Conservation (phyloP, 2,329 filamentous ascomycete species). For the Aspergillus sp. region DNA sequence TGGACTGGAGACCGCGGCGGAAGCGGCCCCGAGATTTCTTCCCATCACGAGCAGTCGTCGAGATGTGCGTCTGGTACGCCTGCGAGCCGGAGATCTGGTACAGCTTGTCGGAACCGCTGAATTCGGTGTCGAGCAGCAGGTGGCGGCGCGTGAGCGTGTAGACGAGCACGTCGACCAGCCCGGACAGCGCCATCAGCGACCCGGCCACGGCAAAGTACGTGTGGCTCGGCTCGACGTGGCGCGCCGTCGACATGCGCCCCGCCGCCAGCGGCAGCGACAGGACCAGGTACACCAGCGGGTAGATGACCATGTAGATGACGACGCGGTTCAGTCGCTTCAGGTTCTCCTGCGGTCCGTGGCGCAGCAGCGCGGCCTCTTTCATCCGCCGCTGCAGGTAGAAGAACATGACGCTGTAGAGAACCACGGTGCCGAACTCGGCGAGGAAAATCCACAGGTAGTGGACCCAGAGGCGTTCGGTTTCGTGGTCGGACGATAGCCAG, state of each 20-base stretch:
- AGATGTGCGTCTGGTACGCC: slow-evolving; percentile 27
- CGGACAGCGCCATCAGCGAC: slow-evolving; percentile 56
- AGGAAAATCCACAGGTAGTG: slow-evolving; percentile 58
- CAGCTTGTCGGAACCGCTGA: slow-evolving; percentile 23
- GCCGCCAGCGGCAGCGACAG: slow-evolving; percentile 62
- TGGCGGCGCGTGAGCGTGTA: slow-evolving; percentile 58
- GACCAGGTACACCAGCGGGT: slow-evolving; percentile 54
- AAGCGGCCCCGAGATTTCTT: slow-evolving; percentile 20
- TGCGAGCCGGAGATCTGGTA: slow-evolving; percentile 31
- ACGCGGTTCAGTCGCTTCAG: slow-evolving; percentile 39
- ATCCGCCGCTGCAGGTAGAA: slow-evolving; percentile 48
- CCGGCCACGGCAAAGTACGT: slow-evolving; percentile 52
- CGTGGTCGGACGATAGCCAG: slow-evolving; percentile 47
- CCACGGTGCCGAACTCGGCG: slow-evolving; percentile 51
- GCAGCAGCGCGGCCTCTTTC: slow-evolving; percentile 30
- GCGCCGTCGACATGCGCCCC: slow-evolving; percentile 40
- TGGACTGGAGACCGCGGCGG: slow-evolving; percentile 20
- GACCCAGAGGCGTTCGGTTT: slow-evolving; percentile 48
- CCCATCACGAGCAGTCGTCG: slow-evolving; percentile 14
- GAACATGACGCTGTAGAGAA: slow-evolving; percentile 50
- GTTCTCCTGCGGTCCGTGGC: slow-evolving; percentile 31
- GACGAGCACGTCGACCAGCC: slow-evolving; percentile 57
- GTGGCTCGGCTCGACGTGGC: slow-evolving; percentile 31
- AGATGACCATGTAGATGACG: slow-evolving; percentile 46
- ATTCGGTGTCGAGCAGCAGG: slow-evolving; percentile 52